Conservation (phyloP, 768 basidiomycete genomes). For the Lepiota brunneoincarnata region DNA sequence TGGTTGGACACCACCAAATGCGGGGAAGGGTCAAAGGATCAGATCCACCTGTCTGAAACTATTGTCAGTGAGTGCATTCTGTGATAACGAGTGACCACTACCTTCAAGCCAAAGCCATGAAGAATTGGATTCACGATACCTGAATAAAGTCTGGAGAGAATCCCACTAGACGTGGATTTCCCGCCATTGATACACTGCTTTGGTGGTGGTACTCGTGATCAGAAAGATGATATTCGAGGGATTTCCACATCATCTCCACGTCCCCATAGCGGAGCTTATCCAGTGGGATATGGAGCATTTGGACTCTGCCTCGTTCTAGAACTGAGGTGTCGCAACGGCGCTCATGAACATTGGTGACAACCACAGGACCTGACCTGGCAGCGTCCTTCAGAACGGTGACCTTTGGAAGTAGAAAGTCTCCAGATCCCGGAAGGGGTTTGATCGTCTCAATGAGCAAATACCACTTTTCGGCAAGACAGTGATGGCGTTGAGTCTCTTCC, state of each 20-base stretch:
- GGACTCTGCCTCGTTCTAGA: constrained; percentile 15
- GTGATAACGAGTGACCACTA: no score
- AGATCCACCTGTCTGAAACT: no score
- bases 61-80: no score
- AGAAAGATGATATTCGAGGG: neutral
- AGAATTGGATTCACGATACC: no score
- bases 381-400: constrained; percentile 16
- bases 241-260: constrained; percentile 8
- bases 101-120: no score
- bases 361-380: constrained; percentile 25
- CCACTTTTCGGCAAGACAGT: constrained; percentile 10
- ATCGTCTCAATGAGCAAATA: constrained; percentile 3
- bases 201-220: no score
- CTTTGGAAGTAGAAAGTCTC: constrained; percentile 26
- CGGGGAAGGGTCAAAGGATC: no score
- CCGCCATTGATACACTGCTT: no score
- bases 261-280: constrained; percentile 7
- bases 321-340: constrained; percentile 38
- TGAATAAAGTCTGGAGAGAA: no score
- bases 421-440: constrained; percentile 21
- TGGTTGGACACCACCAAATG: constrained; percentile 12
- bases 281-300: constrained; percentile 13
- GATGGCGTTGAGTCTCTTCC: constrained; percentile 8
- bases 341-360: constrained; percentile 31
- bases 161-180: no score